phyloP scores from a whole-genome alignment of 495 filamentous ascomycete genomes.

The Penicillium pancosmium region DNA sequence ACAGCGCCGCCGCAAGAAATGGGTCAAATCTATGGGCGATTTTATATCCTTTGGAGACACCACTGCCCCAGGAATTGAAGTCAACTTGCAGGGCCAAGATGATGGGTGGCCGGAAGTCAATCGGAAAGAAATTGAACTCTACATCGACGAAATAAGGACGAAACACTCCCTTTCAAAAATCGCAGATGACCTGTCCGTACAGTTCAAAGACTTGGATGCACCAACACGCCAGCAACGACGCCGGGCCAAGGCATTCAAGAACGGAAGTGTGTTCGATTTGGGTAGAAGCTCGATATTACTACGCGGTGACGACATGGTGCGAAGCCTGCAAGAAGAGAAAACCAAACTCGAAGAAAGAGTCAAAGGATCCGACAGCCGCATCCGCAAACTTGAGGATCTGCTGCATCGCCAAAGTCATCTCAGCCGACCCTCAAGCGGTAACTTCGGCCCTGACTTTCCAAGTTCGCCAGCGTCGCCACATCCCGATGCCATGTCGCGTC shows the following conservation, averaged over 20 bases:
- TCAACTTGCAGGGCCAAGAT: conserved; percentile 82
- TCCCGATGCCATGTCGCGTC: conserved; percentile 58
- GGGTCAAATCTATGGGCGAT: conserved; percentile 77
- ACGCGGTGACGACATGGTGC: conserved; percentile 78
- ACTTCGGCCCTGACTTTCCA: conserved; percentile 59
- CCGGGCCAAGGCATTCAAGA: conserved; percentile 89
- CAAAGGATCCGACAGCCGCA: conserved; percentile 85
- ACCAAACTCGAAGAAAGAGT: conserved; percentile 76
- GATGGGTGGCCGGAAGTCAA: conserved; percentile 71
- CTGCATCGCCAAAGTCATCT: conserved; percentile 82
- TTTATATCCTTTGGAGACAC: conserved; percentile 60
- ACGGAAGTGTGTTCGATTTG: conserved; percentile 87
- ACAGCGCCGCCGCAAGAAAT: conserved; percentile 81
- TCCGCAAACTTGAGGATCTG: conserved; percentile 90
- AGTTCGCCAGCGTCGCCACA: conserved; percentile 54
- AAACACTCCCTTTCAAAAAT: conserved; percentile 44
- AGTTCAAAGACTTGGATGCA: conserved; percentile 61
- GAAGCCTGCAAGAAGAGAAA: conserved; percentile 76
- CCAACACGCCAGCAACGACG: conserved; percentile 78
- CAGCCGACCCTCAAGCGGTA: conserved; percentile 68
- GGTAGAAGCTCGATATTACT: conserved; percentile 80
- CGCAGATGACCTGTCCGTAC: conserved; percentile 64
- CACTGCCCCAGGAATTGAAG: conserved; percentile 75
- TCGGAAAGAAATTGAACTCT: conserved; percentile 58
- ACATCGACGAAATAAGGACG: conserved; percentile 52